phyloP scores from a whole-genome alignment of 352 stramenopile species.

The Globisporangium barbulae region DNA sequence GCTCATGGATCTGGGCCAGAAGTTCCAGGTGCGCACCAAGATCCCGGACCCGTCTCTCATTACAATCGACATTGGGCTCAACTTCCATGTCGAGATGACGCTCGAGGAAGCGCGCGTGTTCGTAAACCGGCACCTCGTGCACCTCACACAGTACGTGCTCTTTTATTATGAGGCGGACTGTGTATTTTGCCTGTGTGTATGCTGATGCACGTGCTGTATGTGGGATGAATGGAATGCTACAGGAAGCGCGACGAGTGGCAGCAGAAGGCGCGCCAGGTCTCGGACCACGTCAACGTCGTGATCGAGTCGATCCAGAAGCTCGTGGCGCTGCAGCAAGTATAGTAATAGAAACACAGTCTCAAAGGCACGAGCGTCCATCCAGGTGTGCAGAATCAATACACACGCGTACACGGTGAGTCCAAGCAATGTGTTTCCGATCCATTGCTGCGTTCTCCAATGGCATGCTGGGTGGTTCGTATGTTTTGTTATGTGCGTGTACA shows the following conservation, averaged over 20 bases:
- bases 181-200: background rate
- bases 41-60: constrained; percentile 53
- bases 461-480: background rate
- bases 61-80: constrained; percentile 64
- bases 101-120: constrained; percentile 53
- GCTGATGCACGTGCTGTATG: background rate
- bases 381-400: constrained; percentile 1
- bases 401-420: background rate
- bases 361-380: no score
- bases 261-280: constrained; percentile 63
- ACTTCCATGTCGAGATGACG: constrained; percentile 82
- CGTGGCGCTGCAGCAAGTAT: constrained; percentile 46
- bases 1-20: constrained; percentile 69
- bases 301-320: constrained; percentile 77
- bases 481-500: background rate
- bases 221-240: constrained; percentile 1
- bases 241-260: constrained; percentile 72
- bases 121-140: constrained; percentile 44
- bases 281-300: constrained; percentile 70
- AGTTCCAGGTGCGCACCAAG: constrained; percentile 74
- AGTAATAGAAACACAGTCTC: background rate
- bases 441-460: background rate
- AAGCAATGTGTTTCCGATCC: background rate
- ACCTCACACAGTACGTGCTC: constrained; percentile 43
- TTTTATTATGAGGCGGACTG: background rate